Conservation (phyloP, 768 basidiomycete species). For the Leccinum subgranulosum region DNA sequence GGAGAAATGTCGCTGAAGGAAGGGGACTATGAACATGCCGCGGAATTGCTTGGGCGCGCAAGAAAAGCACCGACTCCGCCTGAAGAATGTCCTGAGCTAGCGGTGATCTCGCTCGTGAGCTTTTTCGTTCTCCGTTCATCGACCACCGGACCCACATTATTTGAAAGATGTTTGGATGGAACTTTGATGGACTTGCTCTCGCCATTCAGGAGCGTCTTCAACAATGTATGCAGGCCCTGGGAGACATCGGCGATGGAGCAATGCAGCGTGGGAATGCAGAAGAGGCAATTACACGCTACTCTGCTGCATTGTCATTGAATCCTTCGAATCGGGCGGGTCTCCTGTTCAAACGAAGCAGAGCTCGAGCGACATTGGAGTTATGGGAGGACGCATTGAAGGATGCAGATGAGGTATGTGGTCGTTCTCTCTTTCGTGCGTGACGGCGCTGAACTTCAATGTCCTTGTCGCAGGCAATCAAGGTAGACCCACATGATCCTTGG, state of each 20-base stretch:
- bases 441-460: not conserved
- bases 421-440: not conserved
- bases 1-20: not conserved
- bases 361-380: not conserved
- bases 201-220: not conserved
- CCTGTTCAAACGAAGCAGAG: conserved; percentile 9
- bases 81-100: not conserved
- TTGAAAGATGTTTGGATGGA: conserved; percentile 13
- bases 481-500: not conserved
- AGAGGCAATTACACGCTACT: conserved; percentile 4
- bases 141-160: not conserved
- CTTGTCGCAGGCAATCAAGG: not conserved
- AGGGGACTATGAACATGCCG: not conserved
- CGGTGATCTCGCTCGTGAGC: conserved; percentile 9
- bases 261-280: not conserved
- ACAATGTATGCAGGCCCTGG: not conserved
- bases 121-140: accelerated
- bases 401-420: conserved; percentile 4
- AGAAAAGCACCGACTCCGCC: not conserved
- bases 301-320: not conserved
- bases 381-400: conserved; percentile 13
- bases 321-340: not conserved
- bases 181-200: conserved; percentile 5
- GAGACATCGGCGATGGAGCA: conserved; percentile 1
- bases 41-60: not conserved